These are phyloP conservation scores for Kodamaea kakaduensis DNA, from an alignment of 805 yeast genomes.

Conservation along the genomic window DNA sequence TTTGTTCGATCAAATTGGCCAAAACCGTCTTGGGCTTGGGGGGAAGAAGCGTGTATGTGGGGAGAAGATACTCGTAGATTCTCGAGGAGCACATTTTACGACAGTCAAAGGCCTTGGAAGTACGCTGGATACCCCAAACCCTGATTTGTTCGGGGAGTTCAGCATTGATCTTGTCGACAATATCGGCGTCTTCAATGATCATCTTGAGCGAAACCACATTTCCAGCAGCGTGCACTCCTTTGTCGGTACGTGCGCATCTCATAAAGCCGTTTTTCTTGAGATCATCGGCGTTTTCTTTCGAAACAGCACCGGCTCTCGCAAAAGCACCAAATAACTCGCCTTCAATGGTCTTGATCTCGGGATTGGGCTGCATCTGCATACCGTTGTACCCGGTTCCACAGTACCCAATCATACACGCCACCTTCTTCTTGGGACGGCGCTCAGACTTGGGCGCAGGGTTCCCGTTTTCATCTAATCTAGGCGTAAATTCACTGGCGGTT, in stretches of 20 bases:
- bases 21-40: slow-evolving; percentile 78
- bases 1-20: slow-evolving; percentile 53
- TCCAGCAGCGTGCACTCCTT: slow-evolving; percentile 98
- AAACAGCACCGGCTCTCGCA: slow-evolving; percentile 81
- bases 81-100: slow-evolving; percentile 95
- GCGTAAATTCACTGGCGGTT: slow-evolving; percentile 28
- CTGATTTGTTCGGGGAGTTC: slow-evolving; percentile 81
- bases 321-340: slow-evolving; percentile 83
- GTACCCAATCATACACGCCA: slow-evolving; percentile 86
- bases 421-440: slow-evolving; percentile 82
- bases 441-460: slow-evolving; percentile 53
- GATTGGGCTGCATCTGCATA: slow-evolving; percentile 77
- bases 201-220: slow-evolving; percentile 81
- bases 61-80: slow-evolving; percentile 88
- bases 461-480: slow-evolving; percentile 59
- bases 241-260: slow-evolving; percentile 88
- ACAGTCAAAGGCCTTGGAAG: slow-evolving; percentile 89
- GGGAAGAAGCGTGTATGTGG: slow-evolving; percentile 84
- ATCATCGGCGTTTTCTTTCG: slow-evolving; percentile 82
- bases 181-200: slow-evolving; percentile 76
- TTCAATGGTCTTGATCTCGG: slow-evolving; percentile 85
- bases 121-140: slow-evolving; percentile 89
- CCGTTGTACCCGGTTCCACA: slow-evolving; percentile 97
- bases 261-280: slow-evolving; percentile 82
- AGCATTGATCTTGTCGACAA: slow-evolving; percentile 68